Evolutionary conservation across 352 stramenopile genomes (phyloP), one percentile per base, ranked within the genome.

Genomic region (Phytophthora sp.): DNA sequence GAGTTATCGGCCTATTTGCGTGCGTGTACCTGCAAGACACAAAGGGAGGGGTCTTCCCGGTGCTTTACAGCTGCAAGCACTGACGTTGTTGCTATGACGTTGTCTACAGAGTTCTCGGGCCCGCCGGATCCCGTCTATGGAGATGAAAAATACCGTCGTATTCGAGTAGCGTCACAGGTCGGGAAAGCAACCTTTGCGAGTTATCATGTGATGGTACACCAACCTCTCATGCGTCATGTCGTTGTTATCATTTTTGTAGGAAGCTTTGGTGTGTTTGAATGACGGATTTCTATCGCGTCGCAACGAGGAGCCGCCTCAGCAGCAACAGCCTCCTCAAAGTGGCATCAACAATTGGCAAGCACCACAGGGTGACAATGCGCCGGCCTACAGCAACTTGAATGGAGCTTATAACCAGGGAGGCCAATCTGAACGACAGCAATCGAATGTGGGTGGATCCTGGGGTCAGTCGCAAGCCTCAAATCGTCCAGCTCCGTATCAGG

Each of bases 141-240:
- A 26, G 86, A 95, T 41, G 87, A 95, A 59, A 89, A 89, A 57
- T 91, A 91, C 63, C 85, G 87, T 23, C 87, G 86, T n/a, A 91
- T 95, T 63, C 83, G 87, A 13, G 85, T 92, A 15, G 82, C 86
- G 26, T 76, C 81, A 15, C 85, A 94, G 76, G 83, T 91, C 44
- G 15, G 13, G 46, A 51, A 29, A 7, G 9, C 45, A 18, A 13
- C 16, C 26, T 55, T 21, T 33, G n/a, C n/a, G n/a, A n/a, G n/a
- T 42, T 53, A 66, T 57, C 46, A 46, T 26, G 26, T 44, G 18
- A 71, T 58, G 31, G 46, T 39, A 38, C 15, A 41, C 12, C 42
- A n/a, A 35, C 12, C 61, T n/a, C n/a, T 69, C 33, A 75, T 33
- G 44, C n/a, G 55, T 55, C 26, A 35, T 69, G n/a, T 56, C n/a